These are phyloP conservation scores for Backusella westeae DNA, from an alignment of 192 early-diverging fungal species.

Conservation along the genomic window DNA sequence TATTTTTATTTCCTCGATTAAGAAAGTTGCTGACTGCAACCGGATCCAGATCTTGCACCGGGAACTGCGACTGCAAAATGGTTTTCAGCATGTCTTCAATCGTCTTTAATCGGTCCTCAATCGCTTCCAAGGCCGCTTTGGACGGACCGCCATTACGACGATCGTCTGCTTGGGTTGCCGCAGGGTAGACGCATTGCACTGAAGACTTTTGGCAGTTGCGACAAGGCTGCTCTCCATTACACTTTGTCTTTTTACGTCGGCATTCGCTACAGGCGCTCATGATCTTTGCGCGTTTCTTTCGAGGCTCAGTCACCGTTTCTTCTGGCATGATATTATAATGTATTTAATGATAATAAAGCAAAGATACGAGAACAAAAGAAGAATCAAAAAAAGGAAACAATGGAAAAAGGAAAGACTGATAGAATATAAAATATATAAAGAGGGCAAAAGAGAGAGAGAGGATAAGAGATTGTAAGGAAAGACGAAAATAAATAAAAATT, in stretches of 20 bases:
- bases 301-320: slow-evolving; percentile 21
- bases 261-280: slow-evolving; percentile 40
- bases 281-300: slow-evolving; percentile 38
- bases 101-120: slow-evolving; percentile 37
- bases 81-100: slow-evolving; percentile 40
- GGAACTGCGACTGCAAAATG: slow-evolving; percentile 19
- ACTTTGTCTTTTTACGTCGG: slow-evolving; percentile 37
- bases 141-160: slow-evolving; percentile 18
- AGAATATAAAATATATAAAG: neutral
- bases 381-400: neutral
- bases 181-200: slow-evolving; percentile 29
- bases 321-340: slow-evolving; percentile 15
- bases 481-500: neutral
- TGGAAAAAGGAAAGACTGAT: neutral
- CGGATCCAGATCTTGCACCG: slow-evolving; percentile 4
- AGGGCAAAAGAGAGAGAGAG: neutral
- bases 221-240: slow-evolving; percentile 37
- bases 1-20: slow-evolving; percentile 2
- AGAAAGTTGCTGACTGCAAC: slow-evolving; percentile 14
- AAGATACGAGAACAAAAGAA: neutral
- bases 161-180: slow-evolving; percentile 25
- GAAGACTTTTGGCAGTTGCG: slow-evolving; percentile 30
- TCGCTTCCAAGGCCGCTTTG: slow-evolving; percentile 32
- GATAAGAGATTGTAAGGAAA: neutral
- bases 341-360: neutral